Conservation (phyloP, 2,329 filamentous ascomycete genomes). For the Alternaria sp. region DNA sequence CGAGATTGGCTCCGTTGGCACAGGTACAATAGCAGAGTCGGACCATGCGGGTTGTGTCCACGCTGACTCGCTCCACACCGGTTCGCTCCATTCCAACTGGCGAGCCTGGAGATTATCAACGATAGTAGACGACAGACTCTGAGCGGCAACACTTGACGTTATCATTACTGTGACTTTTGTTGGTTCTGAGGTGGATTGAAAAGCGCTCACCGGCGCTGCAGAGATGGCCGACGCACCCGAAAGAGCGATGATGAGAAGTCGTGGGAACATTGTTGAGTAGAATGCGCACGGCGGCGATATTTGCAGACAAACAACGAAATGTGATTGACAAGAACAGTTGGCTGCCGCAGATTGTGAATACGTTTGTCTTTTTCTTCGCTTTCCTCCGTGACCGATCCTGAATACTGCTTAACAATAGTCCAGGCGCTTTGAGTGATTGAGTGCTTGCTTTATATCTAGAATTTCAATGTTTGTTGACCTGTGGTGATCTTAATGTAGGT, state of each 20-base stretch:
- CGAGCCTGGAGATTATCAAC: not conserved
- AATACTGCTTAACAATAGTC: not conserved
- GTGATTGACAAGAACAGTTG: not conserved
- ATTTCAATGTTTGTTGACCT: not conserved
- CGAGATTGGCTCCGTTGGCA: not conserved
- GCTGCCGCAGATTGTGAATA: not conserved
- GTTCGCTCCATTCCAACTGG: not conserved
- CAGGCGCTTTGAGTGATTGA: not conserved
- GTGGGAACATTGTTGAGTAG: not conserved
- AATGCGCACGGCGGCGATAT: not conserved
- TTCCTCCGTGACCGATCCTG: not conserved
- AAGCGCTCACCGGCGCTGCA: not conserved
- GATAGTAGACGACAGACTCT: no score
- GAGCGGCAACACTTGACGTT: not conserved
- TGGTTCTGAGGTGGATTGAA: not conserved
- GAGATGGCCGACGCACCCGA: not conserved
- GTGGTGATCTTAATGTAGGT: not conserved
- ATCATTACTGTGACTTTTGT: conserved; percentile 1
- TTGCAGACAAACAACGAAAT: not conserved
- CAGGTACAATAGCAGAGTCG: not conserved
- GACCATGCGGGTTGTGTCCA: not conserved
- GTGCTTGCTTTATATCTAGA: not conserved
- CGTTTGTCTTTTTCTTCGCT: not conserved
- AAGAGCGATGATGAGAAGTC: not conserved
- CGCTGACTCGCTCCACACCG: not conserved